phyloP scores from a whole-genome alignment of 2,329 filamentous ascomycete species.

The Myriosclerotinia duriaeana region DNA sequence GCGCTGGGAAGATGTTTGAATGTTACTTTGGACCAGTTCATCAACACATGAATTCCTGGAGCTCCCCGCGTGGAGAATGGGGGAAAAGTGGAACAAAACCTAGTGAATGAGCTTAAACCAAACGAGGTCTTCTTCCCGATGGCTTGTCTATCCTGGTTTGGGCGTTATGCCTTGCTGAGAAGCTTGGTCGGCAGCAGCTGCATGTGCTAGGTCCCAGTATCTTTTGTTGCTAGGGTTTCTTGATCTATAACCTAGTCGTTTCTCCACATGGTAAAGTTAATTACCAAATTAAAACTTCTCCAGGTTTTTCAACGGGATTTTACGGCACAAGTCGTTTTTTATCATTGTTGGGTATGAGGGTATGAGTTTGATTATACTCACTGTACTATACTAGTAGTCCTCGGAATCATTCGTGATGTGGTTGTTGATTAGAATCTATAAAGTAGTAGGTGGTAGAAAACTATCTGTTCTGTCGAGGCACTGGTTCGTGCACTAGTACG shows the following conservation, averaged over 20 bases:
- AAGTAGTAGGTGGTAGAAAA: too few relatives aligned
- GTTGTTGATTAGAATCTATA: too few relatives aligned
- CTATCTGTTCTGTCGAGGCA: too few relatives aligned
- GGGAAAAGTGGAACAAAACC: slow-evolving; percentile 9
- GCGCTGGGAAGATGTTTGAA: not conserved
- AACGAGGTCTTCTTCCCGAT: not conserved
- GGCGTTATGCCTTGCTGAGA: not conserved
- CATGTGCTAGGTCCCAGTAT: not conserved
- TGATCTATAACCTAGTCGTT: not conserved
- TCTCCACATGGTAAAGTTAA: not conserved
- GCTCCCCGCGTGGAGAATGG: slow-evolving; percentile 10
- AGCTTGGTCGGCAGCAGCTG: not conserved
- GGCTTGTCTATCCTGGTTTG: not conserved
- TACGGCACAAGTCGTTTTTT: too few relatives aligned
- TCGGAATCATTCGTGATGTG: too few relatives aligned
- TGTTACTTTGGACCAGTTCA: slow-evolving; percentile 7
- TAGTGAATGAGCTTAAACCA: not conserved
- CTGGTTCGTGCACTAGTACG: too few relatives aligned
- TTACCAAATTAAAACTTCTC: not conserved
- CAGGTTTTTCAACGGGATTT: not conserved
- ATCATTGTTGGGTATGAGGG: too few relatives aligned
- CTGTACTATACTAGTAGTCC: too few relatives aligned
- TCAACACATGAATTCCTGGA: not conserved
- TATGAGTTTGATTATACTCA: too few relatives aligned
- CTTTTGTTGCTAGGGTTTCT: not conserved